Base-by-base conservation (phyloP, 306 rosid genomes). In the Quercus rubra region DNA sequence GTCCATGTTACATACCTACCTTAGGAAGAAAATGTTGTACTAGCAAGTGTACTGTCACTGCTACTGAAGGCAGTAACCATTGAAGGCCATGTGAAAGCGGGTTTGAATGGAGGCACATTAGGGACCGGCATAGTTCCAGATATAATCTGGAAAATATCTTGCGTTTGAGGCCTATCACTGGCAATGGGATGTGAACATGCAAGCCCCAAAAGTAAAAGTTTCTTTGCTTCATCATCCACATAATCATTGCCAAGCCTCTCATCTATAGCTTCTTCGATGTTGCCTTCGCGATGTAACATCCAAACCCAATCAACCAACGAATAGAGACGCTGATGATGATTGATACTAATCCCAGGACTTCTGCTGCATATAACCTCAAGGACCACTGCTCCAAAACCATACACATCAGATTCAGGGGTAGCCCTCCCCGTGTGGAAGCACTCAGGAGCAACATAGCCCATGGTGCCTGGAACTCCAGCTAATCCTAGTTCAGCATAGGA, bases 381-480 rank as follows among this genome's bases (percentile, higher is more conserved):
- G 71, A 88, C 88, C 56, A 86, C 85, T 9, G 88, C 91, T 5
- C 91, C 91, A 23, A 86, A 88, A 33, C 91, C 79, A 55, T 79
- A 88, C 78, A 88, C 88, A 38, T 81, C 88, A 28, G 91, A 83
- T 55, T 85, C 91, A 10, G 86, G 91, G 28, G 89, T 77, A 21
- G 89, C 89, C 75, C 56, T 83, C 11, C 91, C 89, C 12, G 85
- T 83, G 71, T 88, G 91, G 83, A 88, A 88, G 80, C 91, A 86
- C 73, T 88, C 91, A 0, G 88, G 89, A 54, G 89, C 89, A 43
- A 86, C 91, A 59, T 88, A 86, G 20, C 91, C 91, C 73, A 83
- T 75, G 28, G 91, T 88, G 74, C 91, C 89, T 0, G 85, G 71
- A 18, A 88, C 83, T 66, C 89, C 86, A 9, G 81, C 69, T 70